Conservation (phyloP, 2,329 filamentous ascomycete species). For the Pseudocercospora crystallina region DNA sequence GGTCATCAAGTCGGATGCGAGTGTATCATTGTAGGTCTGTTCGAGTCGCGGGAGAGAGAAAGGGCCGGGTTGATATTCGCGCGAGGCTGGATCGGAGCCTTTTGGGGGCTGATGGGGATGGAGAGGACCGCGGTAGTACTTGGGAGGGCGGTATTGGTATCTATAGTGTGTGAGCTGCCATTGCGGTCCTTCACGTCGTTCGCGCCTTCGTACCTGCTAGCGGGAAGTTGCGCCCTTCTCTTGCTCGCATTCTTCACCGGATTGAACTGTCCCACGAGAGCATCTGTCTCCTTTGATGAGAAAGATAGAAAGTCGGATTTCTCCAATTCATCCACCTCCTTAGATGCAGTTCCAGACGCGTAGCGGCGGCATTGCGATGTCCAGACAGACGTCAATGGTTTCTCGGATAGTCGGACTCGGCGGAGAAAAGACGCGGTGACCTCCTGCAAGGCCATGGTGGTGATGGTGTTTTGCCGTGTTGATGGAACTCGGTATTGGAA, state of each 20-base stretch:
- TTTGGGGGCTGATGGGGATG: conserved; percentile 91
- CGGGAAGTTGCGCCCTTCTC: conserved; percentile 16
- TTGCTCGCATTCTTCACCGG: conserved; percentile 41
- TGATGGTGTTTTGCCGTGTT: conserved; percentile 1
- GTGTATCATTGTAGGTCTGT: conserved; percentile 84
- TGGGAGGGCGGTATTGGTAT: conserved; percentile 92
- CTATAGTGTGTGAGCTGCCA: conserved; percentile 46
- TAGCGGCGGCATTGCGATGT: conserved; percentile 31
- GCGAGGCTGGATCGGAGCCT: conserved; percentile 80
- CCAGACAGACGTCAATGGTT: conserved; percentile 22
- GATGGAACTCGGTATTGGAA: no score
- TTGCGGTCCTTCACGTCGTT: no score
- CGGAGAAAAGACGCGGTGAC: conserved; percentile 32
- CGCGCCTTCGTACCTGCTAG: conserved; percentile 19
- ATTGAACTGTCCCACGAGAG: conserved; percentile 50
- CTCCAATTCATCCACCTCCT: conserved; percentile 45
- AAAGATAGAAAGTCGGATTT: conserved; percentile 41
- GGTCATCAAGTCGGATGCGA: conserved; percentile 84
- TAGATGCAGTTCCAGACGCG: conserved; percentile 29
- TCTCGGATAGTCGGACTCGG: conserved; percentile 26
- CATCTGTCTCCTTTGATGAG: conserved; percentile 41
- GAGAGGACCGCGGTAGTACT: conserved; percentile 89
- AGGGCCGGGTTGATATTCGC: conserved; percentile 84
- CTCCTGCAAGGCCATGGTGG: conserved; percentile 33
- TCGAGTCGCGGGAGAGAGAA: conserved; percentile 84